Evolutionary conservation across 169 alveolate species (phyloP), one percentile per base, ranked within the genome.

Genomic region (Amoebophrya sp.): DNA sequence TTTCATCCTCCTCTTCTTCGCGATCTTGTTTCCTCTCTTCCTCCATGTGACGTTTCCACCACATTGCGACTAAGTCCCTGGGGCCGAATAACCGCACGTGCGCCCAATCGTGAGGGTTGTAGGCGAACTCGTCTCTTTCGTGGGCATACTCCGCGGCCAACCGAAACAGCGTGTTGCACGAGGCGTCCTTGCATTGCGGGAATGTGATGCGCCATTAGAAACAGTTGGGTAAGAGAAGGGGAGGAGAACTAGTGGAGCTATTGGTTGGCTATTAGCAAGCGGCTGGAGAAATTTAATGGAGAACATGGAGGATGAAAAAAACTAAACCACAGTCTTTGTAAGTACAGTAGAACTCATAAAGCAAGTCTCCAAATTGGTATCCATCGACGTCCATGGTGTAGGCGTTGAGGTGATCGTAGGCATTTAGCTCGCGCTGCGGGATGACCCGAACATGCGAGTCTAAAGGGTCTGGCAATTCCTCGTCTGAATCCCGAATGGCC

Each of bases 31-130:
- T 47, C 65, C 65, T 47, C 83, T 65, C 83, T 18, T 65, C 83
- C 83, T 65, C 83, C 83, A 65, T 65, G 26, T 65, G 83, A 26
- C 83, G 18, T 10, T 36, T 29, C 83, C 83, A 65, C 83, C 83
- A 65, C 83, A 65, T 65, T 29, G 83, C 83, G 83, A 65, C 83
- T 36, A 65, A 26, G 83, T 89, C 76, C 91, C 91, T n/a, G n/a
- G 91, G 91, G 12, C 91, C 91, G 36, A 89, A 40, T 76, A 89
- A 39, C 65, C 91, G 54, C 29, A 89, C 91, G 53, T 89, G 91
- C 39, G 65, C 55, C 91, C 91, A 89, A 76, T 89, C 54, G 76
- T 89, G 76, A 2, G 76, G 54, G 55, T 89, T 39, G 65, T 38
- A 89, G 39, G 38, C 76, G 76, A 89, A 41, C 76, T 33, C 54